Evolutionary conservation across 306 rosid species (phyloP).

Genomic region (Cucumis cinereus): DNA sequence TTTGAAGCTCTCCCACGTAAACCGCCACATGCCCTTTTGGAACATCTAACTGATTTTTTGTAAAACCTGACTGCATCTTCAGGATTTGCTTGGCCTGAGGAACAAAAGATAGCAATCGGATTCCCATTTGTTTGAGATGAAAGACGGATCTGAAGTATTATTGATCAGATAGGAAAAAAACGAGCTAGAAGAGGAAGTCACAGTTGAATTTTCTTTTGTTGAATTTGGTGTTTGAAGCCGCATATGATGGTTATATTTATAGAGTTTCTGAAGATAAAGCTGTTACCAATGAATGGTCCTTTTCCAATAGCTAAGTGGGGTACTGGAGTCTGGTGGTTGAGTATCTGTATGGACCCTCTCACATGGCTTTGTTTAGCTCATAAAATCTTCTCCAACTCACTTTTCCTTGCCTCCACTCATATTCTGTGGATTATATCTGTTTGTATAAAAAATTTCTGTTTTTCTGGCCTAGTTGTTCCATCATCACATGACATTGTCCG

Average conservation of each 20-base stretch:
- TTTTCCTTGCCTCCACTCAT: background rate
- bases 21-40: conserved; percentile 7
- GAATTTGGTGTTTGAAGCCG: background rate
- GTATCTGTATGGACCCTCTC: background rate
- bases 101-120: background rate
- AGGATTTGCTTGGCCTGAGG: conserved; percentile 7
- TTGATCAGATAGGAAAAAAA: background rate
- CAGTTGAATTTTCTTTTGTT: background rate
- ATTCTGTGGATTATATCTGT: background rate
- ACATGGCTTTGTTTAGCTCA: background rate
- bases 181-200: background rate
- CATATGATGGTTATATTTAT: background rate
- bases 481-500: background rate
- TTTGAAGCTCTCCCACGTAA: conserved; percentile 6
- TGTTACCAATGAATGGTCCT: background rate
- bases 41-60: background rate
- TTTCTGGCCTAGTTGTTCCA: background rate
- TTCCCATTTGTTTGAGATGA: background rate
- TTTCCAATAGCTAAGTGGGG: background rate
- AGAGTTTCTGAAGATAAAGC: background rate
- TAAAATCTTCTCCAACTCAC: background rate
- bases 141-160: too few species aligned
- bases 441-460: background rate
- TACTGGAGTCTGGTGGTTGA: background rate
- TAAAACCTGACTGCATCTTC: background rate